Evolutionary conservation across 1,284 basidiomycete species (phyloP).

Genomic region (Phylloporus gajari): DNA sequence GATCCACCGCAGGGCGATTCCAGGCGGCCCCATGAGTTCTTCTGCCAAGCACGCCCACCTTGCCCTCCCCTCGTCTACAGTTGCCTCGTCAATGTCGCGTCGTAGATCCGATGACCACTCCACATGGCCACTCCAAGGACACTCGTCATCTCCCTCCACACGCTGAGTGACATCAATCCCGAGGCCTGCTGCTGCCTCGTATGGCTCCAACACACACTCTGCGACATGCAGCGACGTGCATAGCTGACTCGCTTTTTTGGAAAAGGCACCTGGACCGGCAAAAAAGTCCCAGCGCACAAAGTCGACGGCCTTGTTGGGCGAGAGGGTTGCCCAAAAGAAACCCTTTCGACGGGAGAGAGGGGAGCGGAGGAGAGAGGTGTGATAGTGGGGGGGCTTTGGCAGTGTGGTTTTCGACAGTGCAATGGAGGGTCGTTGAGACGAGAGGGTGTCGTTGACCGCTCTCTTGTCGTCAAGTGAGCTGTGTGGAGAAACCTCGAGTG

Average conservation of each 20-base stretch:
- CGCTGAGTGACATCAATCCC: constrained; percentile 21
- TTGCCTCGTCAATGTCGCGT: constrained; percentile 31
- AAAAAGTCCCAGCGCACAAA: constrained; percentile 40
- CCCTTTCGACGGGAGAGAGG: constrained; percentile 42
- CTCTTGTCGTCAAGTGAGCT: no score
- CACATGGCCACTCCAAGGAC: background rate
- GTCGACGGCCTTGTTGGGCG: constrained; percentile 33
- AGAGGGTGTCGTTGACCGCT: no score
- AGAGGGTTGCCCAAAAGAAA: constrained; percentile 35
- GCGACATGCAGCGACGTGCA: constrained; percentile 26
- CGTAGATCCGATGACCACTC: constrained; percentile 6
- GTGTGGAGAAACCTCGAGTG: no score
- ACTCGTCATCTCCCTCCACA: background rate
- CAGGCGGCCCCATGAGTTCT: constrained; percentile 38
- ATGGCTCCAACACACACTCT: constrained; percentile 35
- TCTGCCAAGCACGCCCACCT: constrained; percentile 30
- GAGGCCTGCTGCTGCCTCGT: constrained; percentile 40
- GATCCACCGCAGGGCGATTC: constrained; percentile 22
- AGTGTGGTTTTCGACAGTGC: constrained; percentile 28
- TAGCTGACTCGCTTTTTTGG: constrained; percentile 1
- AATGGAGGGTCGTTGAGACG: constrained; percentile 10
- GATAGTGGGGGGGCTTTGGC: constrained; percentile 47
- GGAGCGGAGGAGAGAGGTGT: constrained; percentile 42
- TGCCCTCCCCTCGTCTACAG: constrained; percentile 37
- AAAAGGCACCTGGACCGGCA: constrained; percentile 10